phyloP scores from a whole-genome alignment of 441 rosid genomes.

The Metrosideros polymorpha region DNA sequence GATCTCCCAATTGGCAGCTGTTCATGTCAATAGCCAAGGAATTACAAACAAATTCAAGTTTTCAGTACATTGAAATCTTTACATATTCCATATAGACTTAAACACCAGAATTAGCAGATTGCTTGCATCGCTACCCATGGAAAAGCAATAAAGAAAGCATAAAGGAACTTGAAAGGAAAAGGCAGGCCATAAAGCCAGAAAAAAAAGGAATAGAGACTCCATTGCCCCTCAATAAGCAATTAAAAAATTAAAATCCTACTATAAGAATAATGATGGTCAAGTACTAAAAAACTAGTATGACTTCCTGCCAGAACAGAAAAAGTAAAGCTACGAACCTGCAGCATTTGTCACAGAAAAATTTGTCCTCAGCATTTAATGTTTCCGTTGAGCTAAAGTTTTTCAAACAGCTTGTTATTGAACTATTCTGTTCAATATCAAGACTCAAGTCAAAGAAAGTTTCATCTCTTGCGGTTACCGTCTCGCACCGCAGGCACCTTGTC shows the following conservation, averaged over 20 bases:
- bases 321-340: constrained; percentile 52
- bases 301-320: neutral
- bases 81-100: neutral
- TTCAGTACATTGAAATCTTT: neutral
- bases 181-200: neutral
- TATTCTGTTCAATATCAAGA: constrained; percentile 95
- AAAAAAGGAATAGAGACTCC: neutral
- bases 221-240: neutral
- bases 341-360: constrained; percentile 96
- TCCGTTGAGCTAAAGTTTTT: constrained; percentile 95
- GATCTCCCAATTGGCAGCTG: neutral
- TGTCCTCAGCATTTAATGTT: constrained; percentile 92
- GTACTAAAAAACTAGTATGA: neutral
- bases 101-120: neutral
- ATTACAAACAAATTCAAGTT: neutral
- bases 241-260: neutral
- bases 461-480: constrained; percentile 93
- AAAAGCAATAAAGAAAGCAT: neutral
- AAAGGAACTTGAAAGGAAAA: neutral
- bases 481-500: constrained; percentile 86
- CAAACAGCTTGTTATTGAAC: constrained; percentile 92
- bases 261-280: neutral
- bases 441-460: constrained; percentile 91
- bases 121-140: neutral
- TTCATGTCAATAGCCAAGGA: neutral